Evolutionary conservation across 208 protist species (phyloP).

Genomic region (Leishmania tarentolae): DNA sequence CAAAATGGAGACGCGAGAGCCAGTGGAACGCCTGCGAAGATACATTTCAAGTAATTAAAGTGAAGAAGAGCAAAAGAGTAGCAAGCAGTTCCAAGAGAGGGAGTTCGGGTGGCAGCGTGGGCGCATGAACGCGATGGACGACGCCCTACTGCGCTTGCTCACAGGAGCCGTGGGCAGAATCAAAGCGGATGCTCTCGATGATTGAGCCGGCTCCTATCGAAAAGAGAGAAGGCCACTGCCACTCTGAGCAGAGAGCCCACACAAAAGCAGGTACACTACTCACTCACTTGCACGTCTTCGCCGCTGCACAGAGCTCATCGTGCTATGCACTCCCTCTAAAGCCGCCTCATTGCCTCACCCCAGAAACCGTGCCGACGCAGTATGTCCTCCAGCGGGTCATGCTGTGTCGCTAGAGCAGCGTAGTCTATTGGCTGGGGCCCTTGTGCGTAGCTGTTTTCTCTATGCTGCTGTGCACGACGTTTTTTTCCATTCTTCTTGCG

Average conservation of each 20-base stretch:
- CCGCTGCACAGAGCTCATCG: not conserved
- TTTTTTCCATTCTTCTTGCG: not conserved
- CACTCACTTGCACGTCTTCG: not conserved
- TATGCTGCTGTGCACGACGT: not conserved
- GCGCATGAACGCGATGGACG: not conserved
- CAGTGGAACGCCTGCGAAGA: not conserved
- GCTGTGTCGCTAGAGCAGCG: slow-evolving; percentile 8
- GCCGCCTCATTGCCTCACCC: slow-evolving; percentile 32
- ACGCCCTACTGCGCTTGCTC: not conserved
- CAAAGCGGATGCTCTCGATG: not conserved
- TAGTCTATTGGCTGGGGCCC: slow-evolving; percentile 2
- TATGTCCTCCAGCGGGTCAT: slow-evolving; percentile 30
- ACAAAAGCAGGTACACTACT: not conserved
- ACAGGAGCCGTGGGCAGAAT: no score
- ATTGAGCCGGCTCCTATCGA: not conserved
- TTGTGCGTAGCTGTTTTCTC: not conserved
- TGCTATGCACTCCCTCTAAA: not conserved
- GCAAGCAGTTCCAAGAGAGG: not conserved
- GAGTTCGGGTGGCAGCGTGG: no score
- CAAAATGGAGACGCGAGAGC: not conserved
- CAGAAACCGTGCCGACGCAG: slow-evolving; percentile 41
- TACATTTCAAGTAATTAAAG: not conserved
- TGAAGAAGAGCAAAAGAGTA: not conserved
- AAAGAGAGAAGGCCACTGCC: not conserved
- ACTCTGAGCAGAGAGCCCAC: not conserved